Evolutionary conservation across 306 rosid species (phyloP), one percentile per base, ranked within the genome.

Genomic region (Mucuna pruriens): DNA sequence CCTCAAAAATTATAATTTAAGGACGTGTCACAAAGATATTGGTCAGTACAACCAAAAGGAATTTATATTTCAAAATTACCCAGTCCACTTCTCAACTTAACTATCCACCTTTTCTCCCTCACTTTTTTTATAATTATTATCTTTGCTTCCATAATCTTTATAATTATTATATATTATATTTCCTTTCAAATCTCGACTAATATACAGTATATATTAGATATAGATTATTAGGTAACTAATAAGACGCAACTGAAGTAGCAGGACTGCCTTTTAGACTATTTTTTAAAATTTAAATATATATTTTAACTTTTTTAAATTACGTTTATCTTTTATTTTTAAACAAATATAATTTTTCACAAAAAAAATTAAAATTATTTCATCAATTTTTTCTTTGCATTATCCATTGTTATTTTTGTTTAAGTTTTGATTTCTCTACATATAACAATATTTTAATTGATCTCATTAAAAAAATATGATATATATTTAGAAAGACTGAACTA

Each of bases 141-240:
- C 25, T 58, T 64, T 64, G n/a, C 3, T 63, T 17, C 45, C 71
- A 64, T n/a, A 12, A 36, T 36, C 71, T 63, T 34, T 64, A 34
- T 17, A 64, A 64, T 36, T 36, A 64, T n/a, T 33, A 34, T 62
- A 62, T 8, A 33, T n/a, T 63, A 63, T 34, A 63, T 63, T 63
- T 34, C 70, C 25, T 63, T 34, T 63, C 70, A 63, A 16, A 63
- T 31, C 70, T 63, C 70, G 25, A 63, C 70, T 63, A 34, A n/a
- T 63, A 33, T 34, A 3, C 12, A 62, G 6, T 13, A 29, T 20
- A 16, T 7, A 62, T 31, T 33, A 31, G 42, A 63, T 63, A n/a
- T 23, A 1, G 11, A 31, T 31, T 61, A 29, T 15, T 34, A 31
- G 13, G 17, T n/a, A 15, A 62, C 2, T 62, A 57, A 57, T 57